These are phyloP conservation scores for Royoungia palumana DNA, from an alignment of 768 basidiomycete species.

Conservation along the genomic window DNA sequence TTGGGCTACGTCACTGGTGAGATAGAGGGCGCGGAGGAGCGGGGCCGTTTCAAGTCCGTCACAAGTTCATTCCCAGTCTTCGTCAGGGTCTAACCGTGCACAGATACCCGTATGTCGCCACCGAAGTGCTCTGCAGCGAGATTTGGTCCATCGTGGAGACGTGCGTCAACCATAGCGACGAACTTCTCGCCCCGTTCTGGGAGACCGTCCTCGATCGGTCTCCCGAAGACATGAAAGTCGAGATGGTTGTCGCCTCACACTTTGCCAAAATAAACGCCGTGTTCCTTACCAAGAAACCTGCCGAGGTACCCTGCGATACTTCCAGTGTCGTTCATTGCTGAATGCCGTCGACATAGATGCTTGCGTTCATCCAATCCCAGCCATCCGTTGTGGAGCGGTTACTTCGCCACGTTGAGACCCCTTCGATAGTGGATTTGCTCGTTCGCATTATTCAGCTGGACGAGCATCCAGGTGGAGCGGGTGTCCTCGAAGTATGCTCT, in stretches of 20 bases:
- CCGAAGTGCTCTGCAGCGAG: slow-evolving; percentile 93
- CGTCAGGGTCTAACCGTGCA: slow-evolving; percentile 6
- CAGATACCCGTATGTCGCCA: slow-evolving; percentile 90
- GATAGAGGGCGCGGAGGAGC: slow-evolving; percentile 78
- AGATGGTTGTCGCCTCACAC: slow-evolving; percentile 84
- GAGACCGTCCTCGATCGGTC: slow-evolving; percentile 78
- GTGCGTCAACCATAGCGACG: slow-evolving; percentile 65
- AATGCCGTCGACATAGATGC: slow-evolving; percentile 58
- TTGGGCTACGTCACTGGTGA: slow-evolving; percentile 84
- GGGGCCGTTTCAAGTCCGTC: slow-evolving; percentile 78
- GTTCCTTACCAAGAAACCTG: slow-evolving; percentile 84
- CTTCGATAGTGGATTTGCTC: slow-evolving; percentile 88
- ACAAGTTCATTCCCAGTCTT: not conserved
- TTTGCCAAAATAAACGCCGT: slow-evolving; percentile 93
- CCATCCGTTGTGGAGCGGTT: slow-evolving; percentile 79
- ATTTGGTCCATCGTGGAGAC: slow-evolving; percentile 95
- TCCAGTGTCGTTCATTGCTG: slow-evolving; percentile 15
- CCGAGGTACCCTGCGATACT: slow-evolving; percentile 59
- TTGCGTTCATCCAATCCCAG: slow-evolving; percentile 84
- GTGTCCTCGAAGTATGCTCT: slow-evolving; percentile 81
- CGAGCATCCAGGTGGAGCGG: slow-evolving; percentile 74
- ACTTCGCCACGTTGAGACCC: slow-evolving; percentile 80
- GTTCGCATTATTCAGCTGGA: slow-evolving; percentile 88
- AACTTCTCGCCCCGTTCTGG: slow-evolving; percentile 87
- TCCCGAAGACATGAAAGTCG: slow-evolving; percentile 82